These are phyloP conservation scores for Ustilago vetiveriae DNA, from an alignment of 1,284 basidiomycete species.

Conservation along the genomic window DNA sequence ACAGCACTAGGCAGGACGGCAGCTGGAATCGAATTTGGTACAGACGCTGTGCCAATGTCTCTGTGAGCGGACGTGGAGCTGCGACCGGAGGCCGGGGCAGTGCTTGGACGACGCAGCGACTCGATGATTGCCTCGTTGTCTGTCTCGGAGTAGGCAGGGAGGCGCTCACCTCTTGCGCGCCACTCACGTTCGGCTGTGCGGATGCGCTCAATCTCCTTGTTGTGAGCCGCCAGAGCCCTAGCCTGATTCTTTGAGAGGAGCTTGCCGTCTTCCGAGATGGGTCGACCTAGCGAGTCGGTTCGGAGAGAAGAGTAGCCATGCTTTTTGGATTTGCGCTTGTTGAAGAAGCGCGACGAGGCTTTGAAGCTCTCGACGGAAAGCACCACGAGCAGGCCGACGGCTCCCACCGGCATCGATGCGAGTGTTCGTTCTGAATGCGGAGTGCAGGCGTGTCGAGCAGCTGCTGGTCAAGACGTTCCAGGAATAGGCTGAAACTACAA, in stretches of 20 bases:
- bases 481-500: no score
- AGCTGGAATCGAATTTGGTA: neutral
- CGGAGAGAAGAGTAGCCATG: constrained; percentile 45
- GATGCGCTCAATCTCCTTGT: constrained; percentile 45
- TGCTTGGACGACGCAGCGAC: constrained; percentile 26
- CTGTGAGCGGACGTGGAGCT: constrained; percentile 3
- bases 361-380: constrained; percentile 47
- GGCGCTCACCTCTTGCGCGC: constrained; percentile 34
- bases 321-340: constrained; percentile 42
- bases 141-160: constrained; percentile 38
- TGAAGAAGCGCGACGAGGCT: constrained; percentile 37
- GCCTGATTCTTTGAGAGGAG: constrained; percentile 42
- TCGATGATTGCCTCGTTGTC: constrained; percentile 34
- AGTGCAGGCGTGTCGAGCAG: neutral
- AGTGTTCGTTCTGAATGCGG: neutral
- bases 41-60: neutral
- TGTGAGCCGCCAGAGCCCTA: constrained; percentile 36
- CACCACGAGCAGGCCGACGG: constrained; percentile 33
- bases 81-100: constrained; percentile 20
- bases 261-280: constrained; percentile 42
- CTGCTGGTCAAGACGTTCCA: no score
- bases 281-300: constrained; percentile 41
- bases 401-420: constrained; percentile 31
- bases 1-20: neutral
- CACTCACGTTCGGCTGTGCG: constrained; percentile 47